Conservation (phyloP, 148 eudicot species). For the Persicaria tinctoria region DNA sequence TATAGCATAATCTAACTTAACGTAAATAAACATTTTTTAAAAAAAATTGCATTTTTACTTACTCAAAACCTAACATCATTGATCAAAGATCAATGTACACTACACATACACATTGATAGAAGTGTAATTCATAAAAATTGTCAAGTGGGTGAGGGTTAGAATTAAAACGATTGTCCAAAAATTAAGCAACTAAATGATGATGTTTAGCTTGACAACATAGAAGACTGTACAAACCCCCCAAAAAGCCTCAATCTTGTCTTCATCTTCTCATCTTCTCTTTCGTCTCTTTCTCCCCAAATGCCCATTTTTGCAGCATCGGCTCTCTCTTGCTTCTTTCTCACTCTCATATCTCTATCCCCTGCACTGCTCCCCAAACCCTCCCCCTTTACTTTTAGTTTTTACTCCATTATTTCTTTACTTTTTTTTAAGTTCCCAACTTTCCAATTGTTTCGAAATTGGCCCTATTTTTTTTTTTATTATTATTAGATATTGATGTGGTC, state of each 20-base stretch:
- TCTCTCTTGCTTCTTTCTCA: background rate
- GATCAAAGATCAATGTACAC: background rate
- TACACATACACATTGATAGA: background rate
- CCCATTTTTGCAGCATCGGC: background rate
- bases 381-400: background rate
- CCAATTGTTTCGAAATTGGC: too few relatives aligned
- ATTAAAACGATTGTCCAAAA: background rate
- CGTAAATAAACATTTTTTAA: too few relatives aligned
- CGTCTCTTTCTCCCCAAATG: background rate
- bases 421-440: too few relatives aligned
- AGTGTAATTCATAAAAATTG: background rate
- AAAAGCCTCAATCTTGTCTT: slow-evolving; percentile 11
- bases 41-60: too few relatives aligned
- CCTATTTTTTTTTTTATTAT: too few relatives aligned
- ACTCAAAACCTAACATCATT: background rate
- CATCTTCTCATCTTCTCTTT: background rate
- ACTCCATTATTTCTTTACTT: background rate
- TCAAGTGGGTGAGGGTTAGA: background rate
- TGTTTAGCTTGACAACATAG: slow-evolving; percentile 8
- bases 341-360: background rate
- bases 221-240: slow-evolving; percentile 3
- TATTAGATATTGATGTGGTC: too few relatives aligned
- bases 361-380: background rate
- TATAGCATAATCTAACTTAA: too few relatives aligned
- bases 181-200: slow-evolving; percentile 4